Evolutionary conservation across 176 grass and related monocot species (phyloP), one percentile per base, ranked within the genome.

Genomic region (Musa beccarii): DNA sequence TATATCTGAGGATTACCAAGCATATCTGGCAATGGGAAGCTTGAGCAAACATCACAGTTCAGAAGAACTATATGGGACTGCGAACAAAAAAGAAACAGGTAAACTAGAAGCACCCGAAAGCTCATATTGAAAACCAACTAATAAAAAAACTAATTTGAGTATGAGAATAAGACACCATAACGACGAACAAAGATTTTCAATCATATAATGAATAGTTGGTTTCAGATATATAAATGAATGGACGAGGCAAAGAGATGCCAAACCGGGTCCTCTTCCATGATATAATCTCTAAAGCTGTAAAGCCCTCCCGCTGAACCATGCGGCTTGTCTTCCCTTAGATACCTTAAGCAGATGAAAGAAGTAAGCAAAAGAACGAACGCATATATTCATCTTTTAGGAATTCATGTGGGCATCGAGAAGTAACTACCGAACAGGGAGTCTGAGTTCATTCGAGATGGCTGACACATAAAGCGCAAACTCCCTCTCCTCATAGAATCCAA

Each of bases 51-150:
- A 79, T 99, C 96, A 16, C 91, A 99, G 83, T 99, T 99, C 71
- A 99, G 89, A 87, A 99, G 84, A 81, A 99, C 96, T 81, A 99
- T 94, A 83, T 99, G 91, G 0, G 91, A 89, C 91, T 99, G 86
- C 82, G 69, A 86, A 79, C 11, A 8, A 68, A 52, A 84, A 83
- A 11, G 8, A 63, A 53, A 77, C 15, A 11, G 73, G 66, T 56
- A 14, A 16, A 55, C 1, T 26, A 59, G 54, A 65, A 75, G 52
- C 21, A 55, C 22, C 29, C 10, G 17, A 76, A 49, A 50, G 78
- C 56, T 21, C 23, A 76, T 65, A 24, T 57, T 28, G 52, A 2
- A 21, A 65, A 57, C 53, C 1, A 68, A 68, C 63, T 9, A 15
- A 63, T 12, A 65, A 80, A 14, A 8, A 43, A 6, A 43, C 34